Evolutionary conservation across 345 rosid genomes (phyloP).

Genomic region (Rhodomyrtus tomentosa): DNA sequence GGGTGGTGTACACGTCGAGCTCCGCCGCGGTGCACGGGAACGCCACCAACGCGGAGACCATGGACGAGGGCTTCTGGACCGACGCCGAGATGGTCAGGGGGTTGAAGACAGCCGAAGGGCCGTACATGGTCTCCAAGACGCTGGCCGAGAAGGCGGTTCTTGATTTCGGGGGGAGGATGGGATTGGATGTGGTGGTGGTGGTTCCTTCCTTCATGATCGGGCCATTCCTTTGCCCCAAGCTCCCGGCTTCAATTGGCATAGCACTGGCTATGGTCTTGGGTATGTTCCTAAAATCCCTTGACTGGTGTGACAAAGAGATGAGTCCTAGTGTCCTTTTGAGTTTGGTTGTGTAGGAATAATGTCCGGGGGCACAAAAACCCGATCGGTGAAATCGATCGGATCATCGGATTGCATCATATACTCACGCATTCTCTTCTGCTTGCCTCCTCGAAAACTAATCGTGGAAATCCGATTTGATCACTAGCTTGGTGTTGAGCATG

Average conservation of each 20-base stretch:
- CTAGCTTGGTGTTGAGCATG: neutral
- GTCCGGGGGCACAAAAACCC: no score
- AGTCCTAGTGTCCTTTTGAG: no score
- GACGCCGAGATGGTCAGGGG: slow-evolving; percentile 11
- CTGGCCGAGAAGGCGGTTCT: slow-evolving; percentile 18
- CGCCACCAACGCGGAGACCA: neutral
- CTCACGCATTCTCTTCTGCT: neutral
- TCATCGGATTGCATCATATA: neutral
- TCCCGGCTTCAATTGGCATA: slow-evolving; percentile 9
- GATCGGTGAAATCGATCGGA: neutral
- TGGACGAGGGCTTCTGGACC: slow-evolving; percentile 32
- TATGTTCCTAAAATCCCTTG: neutral
- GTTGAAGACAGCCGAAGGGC: no score
- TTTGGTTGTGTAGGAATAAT: no score
- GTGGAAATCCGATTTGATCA: no score
- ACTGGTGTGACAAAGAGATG: no score
- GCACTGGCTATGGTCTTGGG: slow-evolving; percentile 13
- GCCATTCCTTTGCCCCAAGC: slow-evolving; percentile 22
- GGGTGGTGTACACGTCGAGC: slow-evolving; percentile 61
- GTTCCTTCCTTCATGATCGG: slow-evolving; percentile 19
- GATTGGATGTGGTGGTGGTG: slow-evolving; percentile 23
- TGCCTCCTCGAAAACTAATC: no score
- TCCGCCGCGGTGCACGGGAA: neutral
- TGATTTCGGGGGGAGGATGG: slow-evolving; percentile 10
- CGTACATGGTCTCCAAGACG: slow-evolving; percentile 19